Evolutionary conservation across 176 grass and related monocot species (phyloP), one percentile per base, ranked within the genome.

Genomic region (Chloris gayana): DNA sequence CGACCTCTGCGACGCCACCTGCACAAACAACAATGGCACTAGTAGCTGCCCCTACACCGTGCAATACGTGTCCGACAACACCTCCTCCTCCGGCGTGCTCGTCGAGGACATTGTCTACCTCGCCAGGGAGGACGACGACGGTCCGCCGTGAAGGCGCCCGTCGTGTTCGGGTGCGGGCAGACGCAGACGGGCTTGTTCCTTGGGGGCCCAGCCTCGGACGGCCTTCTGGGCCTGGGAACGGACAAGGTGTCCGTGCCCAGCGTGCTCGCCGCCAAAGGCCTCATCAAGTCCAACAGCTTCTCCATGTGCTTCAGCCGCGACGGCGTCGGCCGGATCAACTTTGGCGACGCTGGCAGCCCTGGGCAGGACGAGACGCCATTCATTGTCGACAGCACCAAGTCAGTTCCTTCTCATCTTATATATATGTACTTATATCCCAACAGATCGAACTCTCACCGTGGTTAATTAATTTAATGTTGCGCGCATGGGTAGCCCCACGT

Each of bases 141-240:
- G 3, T 38, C 15, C 17, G 12, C 68, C 30, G 14, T 95, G 75
- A 1, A 62, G 38, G 83, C 90, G 5, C n/a, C 76, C 50, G 59
- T 98, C 67, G 61, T 98, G 41, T 86, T 98, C 17, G 96, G 96
- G 84, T 98, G 94, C 66, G 94, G 91, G 27, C 78, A 94, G 85
- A 47, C 54, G 79, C 94, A 97, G 72, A 97, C 89, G 0, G 91
- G 91, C 14, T 0, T 0, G 8, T 83, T 97, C 56, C 78, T 92
- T 0, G 1, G 86, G 53, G 41, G 9, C 25, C 76, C 76, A 9
- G 35, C 35, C 35, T 32, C 53, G 17, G 92, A 92, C 17, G 94
- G 94, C 31, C 72, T 97, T 22, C 51, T 97, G 14, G 94, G 94
- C 17, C 89, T 97, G 13, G 94, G 94, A n/a, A 67, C 82, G 61